A percentile compares a stretch with the other conserved stretches of the same genome.
Evolutionary conservation across 495 filamentous ascomycete genomes (phyloP).

Genomic region (Aspergillus cavernicola): DNA sequence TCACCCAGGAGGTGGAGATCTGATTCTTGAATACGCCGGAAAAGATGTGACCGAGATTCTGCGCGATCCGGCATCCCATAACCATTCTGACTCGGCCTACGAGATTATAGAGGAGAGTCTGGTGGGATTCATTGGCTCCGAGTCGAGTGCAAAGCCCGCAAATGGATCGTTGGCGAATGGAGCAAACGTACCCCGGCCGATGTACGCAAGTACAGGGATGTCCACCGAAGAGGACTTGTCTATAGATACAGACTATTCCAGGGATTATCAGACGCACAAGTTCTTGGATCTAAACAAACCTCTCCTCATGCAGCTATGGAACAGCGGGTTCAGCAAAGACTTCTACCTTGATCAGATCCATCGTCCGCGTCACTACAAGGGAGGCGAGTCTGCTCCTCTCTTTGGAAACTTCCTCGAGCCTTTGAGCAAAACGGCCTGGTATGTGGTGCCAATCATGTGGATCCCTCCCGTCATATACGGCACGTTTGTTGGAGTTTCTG

Average conservation of each 20-base stretch:
- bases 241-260: conserved; percentile 70
- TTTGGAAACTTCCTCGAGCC: conserved; percentile 99
- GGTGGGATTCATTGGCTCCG: conserved; percentile 68
- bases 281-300: conserved; percentile 90
- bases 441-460: conserved; percentile 81
- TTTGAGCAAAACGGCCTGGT: conserved; percentile 90
- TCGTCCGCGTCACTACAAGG: conserved; percentile 88
- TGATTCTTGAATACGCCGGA: conserved; percentile 86
- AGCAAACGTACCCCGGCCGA: conserved; percentile 35
- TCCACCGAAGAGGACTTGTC: conserved; percentile 80
- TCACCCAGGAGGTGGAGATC: conserved; percentile 86
- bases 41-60: conserved; percentile 83
- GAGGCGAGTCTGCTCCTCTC: conserved; percentile 84
- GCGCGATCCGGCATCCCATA: conserved; percentile 77
- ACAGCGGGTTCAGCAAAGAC: conserved; percentile 79
- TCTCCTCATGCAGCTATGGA: conserved; percentile 85
- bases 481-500: conserved; percentile 59
- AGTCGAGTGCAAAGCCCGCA: conserved; percentile 28
- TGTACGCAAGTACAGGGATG: conserved; percentile 80
- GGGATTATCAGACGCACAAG: conserved; percentile 81
- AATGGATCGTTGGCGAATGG: conserved; percentile 44
- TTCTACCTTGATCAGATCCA: conserved; percentile 98
- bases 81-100: conserved; percentile 85
- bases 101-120: conserved; percentile 82
- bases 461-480: conserved; percentile 77